Conservation (phyloP, 1,139 yeast genomes). For the Candida pseudocylindracea region DNA sequence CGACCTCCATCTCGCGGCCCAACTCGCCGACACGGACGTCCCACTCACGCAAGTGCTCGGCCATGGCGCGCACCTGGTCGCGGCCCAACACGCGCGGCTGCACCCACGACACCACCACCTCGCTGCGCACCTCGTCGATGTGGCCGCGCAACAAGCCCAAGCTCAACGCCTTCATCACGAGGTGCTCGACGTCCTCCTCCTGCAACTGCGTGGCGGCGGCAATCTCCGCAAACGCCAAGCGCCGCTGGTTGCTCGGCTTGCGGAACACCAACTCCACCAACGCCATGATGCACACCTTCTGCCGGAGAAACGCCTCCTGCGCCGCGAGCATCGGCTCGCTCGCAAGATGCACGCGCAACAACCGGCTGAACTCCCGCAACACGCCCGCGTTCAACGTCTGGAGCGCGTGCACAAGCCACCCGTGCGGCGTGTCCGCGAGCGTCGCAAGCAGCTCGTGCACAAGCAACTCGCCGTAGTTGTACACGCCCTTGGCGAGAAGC, state of each 20-base stretch:
- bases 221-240: constrained; percentile 51
- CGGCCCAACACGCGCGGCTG: constrained; percentile 84
- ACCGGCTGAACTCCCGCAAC: constrained; percentile 32
- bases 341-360: constrained; percentile 13
- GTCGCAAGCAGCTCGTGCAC: constrained; percentile 64
- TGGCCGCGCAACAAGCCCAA: constrained; percentile 65
- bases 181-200: constrained; percentile 61
- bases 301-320: constrained; percentile 51
- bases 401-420: constrained; percentile 58
- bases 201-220: constrained; percentile 48
- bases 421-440: constrained; percentile 25
- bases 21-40: constrained; percentile 46
- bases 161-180: constrained; percentile 80
- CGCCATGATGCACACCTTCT: constrained; percentile 83
- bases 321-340: constrained; percentile 38
- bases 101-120: constrained; percentile 75
- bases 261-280: constrained; percentile 71
- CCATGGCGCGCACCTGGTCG: constrained; percentile 60
- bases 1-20: constrained; percentile 31
- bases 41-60: constrained; percentile 57
- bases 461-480: constrained; percentile 87
- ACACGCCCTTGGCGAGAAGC: constrained; percentile 73
- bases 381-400: constrained; percentile 62
- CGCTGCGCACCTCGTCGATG: constrained; percentile 67
- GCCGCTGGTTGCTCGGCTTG: constrained; percentile 55